Conservation (phyloP, 2,329 filamentous ascomycete genomes). For the Ophidiomyces ophidiicola region DNA sequence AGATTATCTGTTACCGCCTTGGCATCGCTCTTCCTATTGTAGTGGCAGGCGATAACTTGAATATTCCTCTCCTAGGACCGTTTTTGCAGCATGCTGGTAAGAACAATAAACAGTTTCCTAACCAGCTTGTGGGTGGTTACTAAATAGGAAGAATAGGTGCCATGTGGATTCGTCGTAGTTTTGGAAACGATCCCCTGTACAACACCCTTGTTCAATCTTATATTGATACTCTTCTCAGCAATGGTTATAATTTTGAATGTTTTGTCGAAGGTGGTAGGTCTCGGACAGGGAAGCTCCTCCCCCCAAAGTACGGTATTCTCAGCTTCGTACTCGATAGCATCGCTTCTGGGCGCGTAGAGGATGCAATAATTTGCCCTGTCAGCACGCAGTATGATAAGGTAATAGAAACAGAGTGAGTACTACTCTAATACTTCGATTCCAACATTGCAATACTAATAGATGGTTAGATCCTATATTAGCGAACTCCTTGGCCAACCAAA, state of each 20-base stretch:
- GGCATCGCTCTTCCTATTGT: slow-evolving; percentile 82
- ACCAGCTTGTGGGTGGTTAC: slow-evolving; percentile 15
- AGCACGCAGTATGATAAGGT: slow-evolving; percentile 98
- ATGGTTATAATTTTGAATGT: slow-evolving; percentile 90
- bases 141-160: slow-evolving; percentile 42
- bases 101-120: slow-evolving; percentile 16
- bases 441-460: slow-evolving; percentile 13
- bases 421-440: background rate
- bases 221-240: slow-evolving; percentile 79
- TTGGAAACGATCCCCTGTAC: slow-evolving; percentile 85
- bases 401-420: slow-evolving; percentile 67
- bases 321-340: slow-evolving; percentile 85
- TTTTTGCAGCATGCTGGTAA: slow-evolving; percentile 83
- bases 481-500: slow-evolving; percentile 91
- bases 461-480: slow-evolving; percentile 66
- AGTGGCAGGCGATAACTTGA: slow-evolving; percentile 90
- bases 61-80: slow-evolving; percentile 76
- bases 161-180: slow-evolving; percentile 89
- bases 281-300: slow-evolving; percentile 80
- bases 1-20: slow-evolving; percentile 88
- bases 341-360: slow-evolving; percentile 72
- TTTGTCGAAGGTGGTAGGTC: slow-evolving; percentile 95
- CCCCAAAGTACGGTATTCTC: slow-evolving; percentile 91
- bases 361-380: slow-evolving; percentile 88
- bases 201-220: slow-evolving; percentile 89